Percentiles rank a stretch among this genome's conserved stretches.
phyloP scores from a whole-genome alignment of 305 asterid genomes.

The Stenogyne calaminthoides region DNA sequence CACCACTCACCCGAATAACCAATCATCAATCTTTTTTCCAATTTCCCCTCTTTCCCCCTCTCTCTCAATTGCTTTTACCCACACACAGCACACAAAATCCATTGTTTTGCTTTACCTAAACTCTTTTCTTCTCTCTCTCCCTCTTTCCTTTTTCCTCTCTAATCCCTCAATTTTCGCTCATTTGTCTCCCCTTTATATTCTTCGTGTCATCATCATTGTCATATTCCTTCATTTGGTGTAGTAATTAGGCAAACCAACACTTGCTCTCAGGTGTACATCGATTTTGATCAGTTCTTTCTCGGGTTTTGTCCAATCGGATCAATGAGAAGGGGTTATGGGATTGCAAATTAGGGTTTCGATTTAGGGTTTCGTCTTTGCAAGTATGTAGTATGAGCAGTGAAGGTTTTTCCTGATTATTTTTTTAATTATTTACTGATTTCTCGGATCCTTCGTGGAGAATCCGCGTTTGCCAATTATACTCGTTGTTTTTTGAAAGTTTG shows the following conservation, averaged over 20 bases:
- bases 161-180: slow-evolving; percentile 62
- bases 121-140: slow-evolving; percentile 21
- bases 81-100: slow-evolving; percentile 35
- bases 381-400: slow-evolving; percentile 49
- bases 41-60: no score
- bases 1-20: slow-evolving; percentile 37
- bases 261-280: slow-evolving; percentile 4
- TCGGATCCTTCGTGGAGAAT: slow-evolving; percentile 34
- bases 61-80: slow-evolving; percentile 27
- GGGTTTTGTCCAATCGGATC: slow-evolving; percentile 40
- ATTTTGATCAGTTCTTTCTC: slow-evolving; percentile 37
- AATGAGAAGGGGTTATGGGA: slow-evolving; percentile 40
- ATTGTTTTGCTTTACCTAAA: slow-evolving; percentile 35
- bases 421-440: slow-evolving; percentile 32
- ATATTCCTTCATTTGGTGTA: slow-evolving; percentile 25
- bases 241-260: slow-evolving; percentile 7
- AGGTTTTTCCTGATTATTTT: slow-evolving; percentile 1
- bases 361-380: slow-evolving; percentile 37
- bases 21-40: slow-evolving; percentile 28
- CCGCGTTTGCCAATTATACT: slow-evolving; percentile 29
- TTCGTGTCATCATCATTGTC: slow-evolving; percentile 32
- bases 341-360: slow-evolving; percentile 49
- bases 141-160: slow-evolving; percentile 11
- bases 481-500: slow-evolving; percentile 21
- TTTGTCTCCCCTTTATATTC: slow-evolving; percentile 47